Conservation (phyloP, 179 eudicot genomes). For the Sideroxylon spinosum region DNA sequence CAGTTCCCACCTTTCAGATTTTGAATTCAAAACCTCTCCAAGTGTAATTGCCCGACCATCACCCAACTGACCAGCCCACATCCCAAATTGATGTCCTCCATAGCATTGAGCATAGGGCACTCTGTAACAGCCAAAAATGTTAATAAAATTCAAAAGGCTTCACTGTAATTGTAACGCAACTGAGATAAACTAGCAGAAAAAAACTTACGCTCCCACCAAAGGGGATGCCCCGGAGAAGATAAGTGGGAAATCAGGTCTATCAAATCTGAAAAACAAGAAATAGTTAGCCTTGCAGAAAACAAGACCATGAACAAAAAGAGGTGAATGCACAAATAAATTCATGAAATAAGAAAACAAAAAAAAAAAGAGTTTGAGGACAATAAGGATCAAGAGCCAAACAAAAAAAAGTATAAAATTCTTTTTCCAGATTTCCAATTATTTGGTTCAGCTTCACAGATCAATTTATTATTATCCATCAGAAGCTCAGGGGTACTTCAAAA, state of each 20-base stretch:
- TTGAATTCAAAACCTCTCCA: constrained; percentile 82
- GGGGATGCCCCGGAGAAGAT: constrained; percentile 82
- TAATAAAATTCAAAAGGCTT: constrained; percentile 13
- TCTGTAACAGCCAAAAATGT: constrained; percentile 32
- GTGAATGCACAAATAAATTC: constrained; percentile 10
- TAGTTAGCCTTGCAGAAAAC: constrained; percentile 3
- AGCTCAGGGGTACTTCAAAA: not conserved
- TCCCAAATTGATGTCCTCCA: constrained; percentile 99
- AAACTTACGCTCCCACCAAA: constrained; percentile 74
- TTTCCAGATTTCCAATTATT: not conserved
- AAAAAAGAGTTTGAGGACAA: not conserved
- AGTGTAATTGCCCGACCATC: constrained; percentile 97
- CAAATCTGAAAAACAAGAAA: constrained; percentile 56
- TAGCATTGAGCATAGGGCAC: constrained; percentile 95
- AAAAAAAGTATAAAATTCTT: not conserved
- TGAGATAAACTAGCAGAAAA: not conserved
- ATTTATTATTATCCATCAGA: not conserved
- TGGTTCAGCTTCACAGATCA: not conserved
- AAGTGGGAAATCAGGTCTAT: constrained; percentile 79
- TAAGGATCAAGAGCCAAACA: not conserved
- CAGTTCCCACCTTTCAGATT: constrained; percentile 89
- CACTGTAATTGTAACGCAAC: not conserved
- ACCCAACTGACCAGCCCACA: constrained; percentile 99
- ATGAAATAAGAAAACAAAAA: not conserved
- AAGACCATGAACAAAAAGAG: not conserved